Evolutionary conservation across 805 yeast genomes (phyloP), one percentile per base, ranked within the genome.

Genomic region (Candida loeiensis): DNA sequence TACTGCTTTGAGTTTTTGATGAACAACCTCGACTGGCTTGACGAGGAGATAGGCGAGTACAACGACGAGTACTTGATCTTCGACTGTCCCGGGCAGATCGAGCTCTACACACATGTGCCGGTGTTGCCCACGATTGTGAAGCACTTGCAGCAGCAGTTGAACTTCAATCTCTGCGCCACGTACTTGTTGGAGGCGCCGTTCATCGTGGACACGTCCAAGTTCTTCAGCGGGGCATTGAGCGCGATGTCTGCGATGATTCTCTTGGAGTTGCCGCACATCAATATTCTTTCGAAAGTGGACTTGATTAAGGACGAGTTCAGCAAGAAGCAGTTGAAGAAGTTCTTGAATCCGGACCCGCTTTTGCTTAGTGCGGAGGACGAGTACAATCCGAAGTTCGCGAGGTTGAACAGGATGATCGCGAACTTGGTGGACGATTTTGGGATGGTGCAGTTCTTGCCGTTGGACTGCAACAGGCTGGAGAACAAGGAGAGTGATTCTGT

Each of bases 211-310:
- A 75, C 80, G 33, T 77, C 95, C 8, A 95, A 95, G 63, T 93
- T 89, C 62, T 93, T 93, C 60, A 83, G 95, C 40, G 99, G 99
- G 2, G 95, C 96, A 0, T 69, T 93, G 44, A 80, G 90, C 58
- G 99, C 99, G 15, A 93, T 93, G 99, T 83, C 95, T 16, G 96
- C 99, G 1, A 93, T 93, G 99, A 87, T 93, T 20, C 70, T 93
- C 44, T 71, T 93, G 37, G 99, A 93, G 60, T 73, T 91, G 30
- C 99, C 99, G 12, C 99, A 93, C 58, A 81, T 93, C 42, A 93
- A 93, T 57, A 79, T 93, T 14, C 69, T 93, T 34, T 84, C 95
- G 41, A 93, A 93, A 56, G 64, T 86, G 38, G 99, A 93, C 58
- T 72, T 91, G 55, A 77, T 93, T 34, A 85, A 85, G 53, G 87